Evolutionary conservation across 495 filamentous ascomycete species (phyloP), one percentile per base, ranked within the genome.

Genomic region (Podospora pseudocomata): DNA sequence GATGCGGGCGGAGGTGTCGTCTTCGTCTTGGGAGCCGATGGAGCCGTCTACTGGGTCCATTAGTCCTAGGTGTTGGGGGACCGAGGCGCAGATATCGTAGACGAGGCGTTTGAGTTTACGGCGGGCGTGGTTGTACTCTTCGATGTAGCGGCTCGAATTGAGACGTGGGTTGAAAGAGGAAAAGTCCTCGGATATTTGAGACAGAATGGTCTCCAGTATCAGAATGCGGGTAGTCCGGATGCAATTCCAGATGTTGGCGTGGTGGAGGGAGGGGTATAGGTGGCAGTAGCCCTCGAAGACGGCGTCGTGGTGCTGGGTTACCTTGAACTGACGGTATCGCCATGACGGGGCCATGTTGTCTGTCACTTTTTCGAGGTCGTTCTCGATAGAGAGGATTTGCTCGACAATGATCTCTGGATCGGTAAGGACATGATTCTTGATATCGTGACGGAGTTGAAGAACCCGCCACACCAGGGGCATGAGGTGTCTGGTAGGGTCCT

Each of bases 201-300:
- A 66, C 11, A 79, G 66, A 16, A 88, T 84, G 20, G 84, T 83
- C 64, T 88, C 85, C 68, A 84, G 84, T 55, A 86, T 72, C n/a
- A 89, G 71, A 64, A 90, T 86, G 19, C 86, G 83, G 13, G 82
- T 79, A 39, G 80, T 81, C 32, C 86, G 85, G 65, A 88, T 84
- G 44, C 81, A 78, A 68, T 88, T 89, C 82, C 84, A 88, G 7
- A 83, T 70, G n/a, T 81, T 81, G 61, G 80, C 80, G 28, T 82
- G 74, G 82, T 82, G 85, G n/a, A 82, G 73, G 18, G 80, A 82
- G 0, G 74, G 70, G 71, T 89, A 89, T 27, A 84, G 74, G 67
- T 89, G 84, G 70, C 85, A 88, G 62, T 77, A 76, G 55, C 81
- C 77, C 66, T 79, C 79, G 65, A 82, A 85, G 28, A 84, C 73